Evolutionary conservation across 768 basidiomycete genomes (phyloP), one percentile per base, ranked within the genome.

Genomic region (Boletellus ananiceps): DNA sequence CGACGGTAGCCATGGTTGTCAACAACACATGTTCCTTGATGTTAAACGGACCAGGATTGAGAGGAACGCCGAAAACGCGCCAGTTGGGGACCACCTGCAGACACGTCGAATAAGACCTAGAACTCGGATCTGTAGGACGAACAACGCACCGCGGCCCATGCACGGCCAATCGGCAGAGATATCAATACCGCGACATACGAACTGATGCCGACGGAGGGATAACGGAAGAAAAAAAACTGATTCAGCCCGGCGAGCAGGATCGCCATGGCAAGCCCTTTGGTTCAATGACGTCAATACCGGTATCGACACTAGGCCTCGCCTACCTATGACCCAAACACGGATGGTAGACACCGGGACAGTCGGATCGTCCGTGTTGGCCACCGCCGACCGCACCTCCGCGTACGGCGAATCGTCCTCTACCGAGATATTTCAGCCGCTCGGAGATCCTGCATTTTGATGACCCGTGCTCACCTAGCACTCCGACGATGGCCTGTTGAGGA

Each of bases 211-310:
- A 71, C 66, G 14, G 72, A 66, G 4, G 85, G 86, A 58, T 79
- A 87, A 25, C 86, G 78, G 56, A 87, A 79, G 64, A 77, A 83
- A 66, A 88, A 87, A 69, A 86, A 88, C 58, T 87, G 86, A 66
- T 88, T 88, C 72, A 88, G 72, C 37, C 86, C 84, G 0, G 86
- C 75, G 18, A 88, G 73, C 43, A 89, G 18, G 54, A 84, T 68
- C 0, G 82, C 72, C 75, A 78, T 83, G 0, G 64, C 19, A 2
- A 81, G 51, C 2, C 65, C 67, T 67, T 38, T 8, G 29, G 1
- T 14, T 16, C 25, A 3, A 14, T 8, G 18, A 21, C 1, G 25
- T 62, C 3, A 56, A 40, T 13, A 11, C 27, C 4, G 0, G 21
- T 1, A 18, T 8, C 5, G 0, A 13, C 25, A 4, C 25, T 0